Evolutionary conservation across 805 yeast species (phyloP).

Genomic region (Starmerella kuoi): DNA sequence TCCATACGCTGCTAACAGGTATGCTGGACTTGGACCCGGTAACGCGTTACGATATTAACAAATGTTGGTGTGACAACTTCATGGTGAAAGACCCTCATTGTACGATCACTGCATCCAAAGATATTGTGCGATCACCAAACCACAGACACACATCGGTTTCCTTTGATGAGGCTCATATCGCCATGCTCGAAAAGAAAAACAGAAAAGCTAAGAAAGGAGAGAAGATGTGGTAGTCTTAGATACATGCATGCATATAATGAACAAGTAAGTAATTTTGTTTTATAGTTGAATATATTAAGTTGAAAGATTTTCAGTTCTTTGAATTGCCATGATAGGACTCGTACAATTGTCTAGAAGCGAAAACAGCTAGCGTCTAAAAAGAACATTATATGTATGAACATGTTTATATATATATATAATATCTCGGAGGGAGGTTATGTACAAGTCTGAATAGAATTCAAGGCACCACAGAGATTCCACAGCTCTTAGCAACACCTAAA

Average conservation of each 20-base stretch:
- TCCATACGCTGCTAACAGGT: slow-evolving; percentile 45
- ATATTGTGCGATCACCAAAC: slow-evolving; percentile 37
- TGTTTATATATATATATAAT: neutral
- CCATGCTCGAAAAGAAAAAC: slow-evolving; percentile 69
- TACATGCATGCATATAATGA: too few relatives aligned
- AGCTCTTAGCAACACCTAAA: slow-evolving; percentile 75
- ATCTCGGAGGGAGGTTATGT: too few relatives aligned
- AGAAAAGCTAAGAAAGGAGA: slow-evolving; percentile 42
- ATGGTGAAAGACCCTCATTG: slow-evolving; percentile 54
- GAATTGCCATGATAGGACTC: too few relatives aligned
- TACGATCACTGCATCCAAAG: slow-evolving; percentile 30
- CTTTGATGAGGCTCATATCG: slow-evolving; percentile 90
- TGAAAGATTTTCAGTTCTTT: too few relatives aligned
- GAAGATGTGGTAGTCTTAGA: slow-evolving; percentile 32
- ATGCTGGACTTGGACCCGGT: slow-evolving; percentile 60
- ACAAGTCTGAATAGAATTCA: slow-evolving; percentile 23
- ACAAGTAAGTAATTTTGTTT: neutral
- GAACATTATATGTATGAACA: neutral
- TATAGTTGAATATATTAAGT: neutral
- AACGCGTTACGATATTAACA: slow-evolving; percentile 46
- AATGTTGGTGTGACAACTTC: slow-evolving; percentile 49
- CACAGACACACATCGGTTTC: slow-evolving; percentile 84
- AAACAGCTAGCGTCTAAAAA: neutral
- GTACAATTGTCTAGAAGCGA: too few relatives aligned
- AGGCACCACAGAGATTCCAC: slow-evolving; percentile 74